Base-by-base conservation (phyloP, 805 yeast genomes). In the Tetrapisispora fleetii region DNA sequence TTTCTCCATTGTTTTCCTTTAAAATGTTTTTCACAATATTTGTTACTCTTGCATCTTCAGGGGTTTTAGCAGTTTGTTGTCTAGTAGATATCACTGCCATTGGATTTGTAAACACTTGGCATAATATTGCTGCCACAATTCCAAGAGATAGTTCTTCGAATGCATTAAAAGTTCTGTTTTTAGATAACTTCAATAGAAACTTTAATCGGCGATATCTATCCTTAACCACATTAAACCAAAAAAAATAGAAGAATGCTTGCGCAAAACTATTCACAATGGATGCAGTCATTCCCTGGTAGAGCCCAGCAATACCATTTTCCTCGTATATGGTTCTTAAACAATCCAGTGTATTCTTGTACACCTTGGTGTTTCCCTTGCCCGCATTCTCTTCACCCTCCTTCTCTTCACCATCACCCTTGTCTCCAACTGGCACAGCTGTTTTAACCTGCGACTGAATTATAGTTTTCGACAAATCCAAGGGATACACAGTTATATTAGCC, bases 91-190 rank as follows among this genome's bases (percentile, higher is more conserved):
- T 74, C 11, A 85, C 89, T 36, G 81, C 74, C 50, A 87, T 81
- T n/a, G 95, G 95, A 62, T 81, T 79, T 22, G 95, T 85, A 65
- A 84, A 81, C 46, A 85, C 53, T 65, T 86, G 91, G 10, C 93
- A 85, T 36, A 85, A 69, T 0, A 91, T 85, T 8, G 93, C 95
- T 3, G 95, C 93, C 43, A 80, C 65, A 1, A 90, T 86, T 1
- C 95, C 95, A 36, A 87, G 69, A 11, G 76, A 62, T 54, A 87
- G 74, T 64, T 87, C 95, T 53, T 78, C 79, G 1, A 79, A 68
- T 0, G 93, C 84, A 30, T 54, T 55, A 21, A 58, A 43, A 3
- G 46, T 48, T 13, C 48, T 30, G 2, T 47, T 49, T 32, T 24
- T n/a, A 13, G 22, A 28, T n/a, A 18, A 14, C 6, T 9, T 38